A percentile compares a stretch with the other conserved stretches of the same genome.
These are phyloP conservation scores for Onygenales sp. DNA, from an alignment of 2,329 filamentous ascomycete species.

Conservation along the genomic window DNA sequence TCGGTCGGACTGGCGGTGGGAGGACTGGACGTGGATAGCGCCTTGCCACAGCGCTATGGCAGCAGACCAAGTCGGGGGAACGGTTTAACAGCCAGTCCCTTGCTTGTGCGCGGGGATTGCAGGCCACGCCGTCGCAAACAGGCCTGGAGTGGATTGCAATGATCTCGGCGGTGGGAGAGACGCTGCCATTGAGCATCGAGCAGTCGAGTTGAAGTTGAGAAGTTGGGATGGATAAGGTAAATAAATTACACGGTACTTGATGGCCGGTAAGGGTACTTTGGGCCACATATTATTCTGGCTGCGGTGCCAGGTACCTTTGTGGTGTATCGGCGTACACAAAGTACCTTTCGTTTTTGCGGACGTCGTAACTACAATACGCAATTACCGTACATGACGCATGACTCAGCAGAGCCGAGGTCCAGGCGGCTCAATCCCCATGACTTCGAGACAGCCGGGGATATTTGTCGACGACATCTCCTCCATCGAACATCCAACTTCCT, in stretches of 20 bases:
- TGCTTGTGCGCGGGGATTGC: neutral
- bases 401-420: conserved; percentile 2
- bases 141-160: too few relatives aligned
- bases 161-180: too few relatives aligned
- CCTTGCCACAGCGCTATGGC: conserved; percentile 6
- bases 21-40: conserved; percentile 2
- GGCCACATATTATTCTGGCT: neutral
- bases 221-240: neutral
- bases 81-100: conserved; percentile 1
- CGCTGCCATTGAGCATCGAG: neutral
- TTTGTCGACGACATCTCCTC: neutral
- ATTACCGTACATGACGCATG: neutral
- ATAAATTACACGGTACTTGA: neutral
- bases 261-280: neutral
- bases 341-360: neutral
- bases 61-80: neutral
- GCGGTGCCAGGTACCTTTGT: neutral
- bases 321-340: neutral
- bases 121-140: neutral
- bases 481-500: neutral
- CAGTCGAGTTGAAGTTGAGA: neutral
- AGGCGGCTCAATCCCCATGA: neutral
- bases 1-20: conserved; percentile 5
- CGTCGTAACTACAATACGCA: neutral
- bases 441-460: neutral